Percentiles rank a stretch among this genome's conserved stretches.
These are phyloP conservation scores for Neolentinus lepideus DNA, from an alignment of 1,284 basidiomycete species.

Conservation along the genomic window DNA sequence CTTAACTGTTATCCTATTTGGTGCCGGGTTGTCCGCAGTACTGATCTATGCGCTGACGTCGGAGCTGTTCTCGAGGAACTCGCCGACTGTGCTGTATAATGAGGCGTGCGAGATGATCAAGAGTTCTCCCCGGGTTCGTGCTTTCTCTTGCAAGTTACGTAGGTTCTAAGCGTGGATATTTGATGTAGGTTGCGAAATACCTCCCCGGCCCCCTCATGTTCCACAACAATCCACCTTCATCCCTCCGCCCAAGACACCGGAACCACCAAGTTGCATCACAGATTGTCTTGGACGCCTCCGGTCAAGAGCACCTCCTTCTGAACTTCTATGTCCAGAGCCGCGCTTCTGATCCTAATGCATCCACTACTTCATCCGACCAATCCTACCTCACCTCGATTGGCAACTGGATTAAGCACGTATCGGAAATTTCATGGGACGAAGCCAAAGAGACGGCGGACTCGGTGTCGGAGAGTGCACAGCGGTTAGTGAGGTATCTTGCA, in stretches of 20 bases:
- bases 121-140: slow-evolving; percentile 56
- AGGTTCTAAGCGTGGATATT: slow-evolving; percentile 2
- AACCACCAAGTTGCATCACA: slow-evolving; percentile 74
- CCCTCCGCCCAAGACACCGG: slow-evolving; percentile 65
- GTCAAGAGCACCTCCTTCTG: slow-evolving; percentile 74
- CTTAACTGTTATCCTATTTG: slow-evolving; percentile 75
- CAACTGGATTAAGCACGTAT: slow-evolving; percentile 36
- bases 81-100: slow-evolving; percentile 83
- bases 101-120: slow-evolving; percentile 84
- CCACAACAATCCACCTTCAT: slow-evolving; percentile 71
- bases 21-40: slow-evolving; percentile 75
- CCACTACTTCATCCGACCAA: slow-evolving; percentile 25
- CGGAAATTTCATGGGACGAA: slow-evolving; percentile 51
- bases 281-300: slow-evolving; percentile 58
- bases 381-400: slow-evolving; percentile 34
- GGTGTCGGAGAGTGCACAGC: slow-evolving; percentile 38
- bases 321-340: slow-evolving; percentile 69
- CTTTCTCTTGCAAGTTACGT: slow-evolving; percentile 2
- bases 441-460: slow-evolving; percentile 33
- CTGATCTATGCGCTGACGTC: slow-evolving; percentile 82
- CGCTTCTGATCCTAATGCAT: slow-evolving; percentile 24
- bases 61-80: slow-evolving; percentile 90
- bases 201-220: slow-evolving; percentile 60
- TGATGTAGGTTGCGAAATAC: slow-evolving; percentile 52
- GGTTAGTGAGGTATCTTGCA: slow-evolving; percentile 61